A percentile compares a stretch with the other conserved stretches of the same genome.
These are phyloP conservation scores for Chrysoporthe austroafricana DNA, from an alignment of 2,329 filamentous ascomycete genomes.

Conservation along the genomic window DNA sequence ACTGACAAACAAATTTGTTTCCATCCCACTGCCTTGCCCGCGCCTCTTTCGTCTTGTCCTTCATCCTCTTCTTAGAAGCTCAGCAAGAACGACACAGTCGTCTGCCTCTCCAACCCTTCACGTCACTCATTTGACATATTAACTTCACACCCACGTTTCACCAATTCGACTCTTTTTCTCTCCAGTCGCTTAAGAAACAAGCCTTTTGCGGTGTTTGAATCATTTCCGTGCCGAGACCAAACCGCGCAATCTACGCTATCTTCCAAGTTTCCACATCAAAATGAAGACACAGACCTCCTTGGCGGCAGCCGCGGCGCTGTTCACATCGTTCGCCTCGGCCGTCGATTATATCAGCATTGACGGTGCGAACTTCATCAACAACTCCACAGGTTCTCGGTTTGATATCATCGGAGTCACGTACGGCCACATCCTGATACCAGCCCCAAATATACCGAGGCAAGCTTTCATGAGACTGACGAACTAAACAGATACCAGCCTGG, in stretches of 20 bases:
- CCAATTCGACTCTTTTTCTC: neutral
- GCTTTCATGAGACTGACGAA: conserved; percentile 12
- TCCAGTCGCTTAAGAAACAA: neutral
- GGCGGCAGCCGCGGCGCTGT: conserved; percentile 27
- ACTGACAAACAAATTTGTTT: conserved; percentile 12
- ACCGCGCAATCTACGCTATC: neutral
- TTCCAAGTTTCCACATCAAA: conserved; percentile 1
- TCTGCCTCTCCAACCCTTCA: neutral
- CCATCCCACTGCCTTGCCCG: neutral
- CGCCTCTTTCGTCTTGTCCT: neutral
- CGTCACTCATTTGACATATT: conserved; percentile 20
- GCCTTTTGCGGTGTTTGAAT: neutral
- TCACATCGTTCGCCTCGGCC: conserved; percentile 26
- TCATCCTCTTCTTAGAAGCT: neutral
- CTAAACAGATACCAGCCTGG: conserved; percentile 58
- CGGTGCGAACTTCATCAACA: conserved; percentile 53
- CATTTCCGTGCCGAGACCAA: conserved; percentile 15
- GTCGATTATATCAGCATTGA: conserved; percentile 22
- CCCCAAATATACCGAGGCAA: too few relatives aligned
- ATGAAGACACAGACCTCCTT: conserved; percentile 28
- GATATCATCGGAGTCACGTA: conserved; percentile 62
- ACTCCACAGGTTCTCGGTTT: conserved; percentile 57
- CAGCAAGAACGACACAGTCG: conserved; percentile 2
- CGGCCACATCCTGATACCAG: neutral
- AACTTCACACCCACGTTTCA: neutral